Evolutionary conservation across 805 yeast genomes (phyloP).

Genomic region (Spathaspora hagerdaliae): DNA sequence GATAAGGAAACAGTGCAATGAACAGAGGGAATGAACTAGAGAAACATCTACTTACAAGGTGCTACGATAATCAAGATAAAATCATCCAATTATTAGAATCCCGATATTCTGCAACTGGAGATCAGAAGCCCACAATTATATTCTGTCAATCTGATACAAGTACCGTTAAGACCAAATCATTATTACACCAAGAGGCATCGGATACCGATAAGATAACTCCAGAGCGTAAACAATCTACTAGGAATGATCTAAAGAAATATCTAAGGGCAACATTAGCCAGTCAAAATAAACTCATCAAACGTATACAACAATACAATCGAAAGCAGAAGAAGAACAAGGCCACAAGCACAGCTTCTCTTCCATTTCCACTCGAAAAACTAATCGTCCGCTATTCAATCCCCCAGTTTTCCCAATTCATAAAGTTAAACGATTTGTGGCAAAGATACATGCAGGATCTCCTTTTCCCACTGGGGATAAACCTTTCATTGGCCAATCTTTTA

Average conservation of each 20-base stretch:
- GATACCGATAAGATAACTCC: slow-evolving; percentile 14
- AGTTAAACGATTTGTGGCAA: slow-evolving; percentile 70
- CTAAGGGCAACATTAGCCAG: slow-evolving; percentile 30
- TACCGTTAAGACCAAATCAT: slow-evolving; percentile 13
- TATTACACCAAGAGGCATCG: slow-evolving; percentile 11
- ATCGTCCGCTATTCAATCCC: slow-evolving; percentile 29
- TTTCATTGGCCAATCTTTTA: slow-evolving; percentile 31
- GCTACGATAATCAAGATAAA: slow-evolving; percentile 33
- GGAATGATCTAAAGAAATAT: slow-evolving; percentile 42
- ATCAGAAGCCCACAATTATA: slow-evolving; percentile 43
- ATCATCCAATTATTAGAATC: slow-evolving; percentile 39
- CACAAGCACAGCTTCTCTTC: background rate
- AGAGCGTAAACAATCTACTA: slow-evolving; percentile 23
- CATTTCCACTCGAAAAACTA: slow-evolving; percentile 19
- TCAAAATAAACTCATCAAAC: slow-evolving; percentile 37
- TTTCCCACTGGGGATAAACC: slow-evolving; percentile 25
- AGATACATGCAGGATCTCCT: slow-evolving; percentile 58
- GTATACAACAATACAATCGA: slow-evolving; percentile 28
- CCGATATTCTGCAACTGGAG: slow-evolving; percentile 44
- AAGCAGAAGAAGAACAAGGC: slow-evolving; percentile 17
- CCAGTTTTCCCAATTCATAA: slow-evolving; percentile 46
- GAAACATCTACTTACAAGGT: slow-evolving; percentile 41
- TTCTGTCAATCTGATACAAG: slow-evolving; percentile 34
- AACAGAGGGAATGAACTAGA: slow-evolving; percentile 43
- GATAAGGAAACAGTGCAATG: too few species aligned